phyloP scores from a whole-genome alignment of 2,329 filamentous ascomycete genomes.

The Cyphellophora europaea region DNA sequence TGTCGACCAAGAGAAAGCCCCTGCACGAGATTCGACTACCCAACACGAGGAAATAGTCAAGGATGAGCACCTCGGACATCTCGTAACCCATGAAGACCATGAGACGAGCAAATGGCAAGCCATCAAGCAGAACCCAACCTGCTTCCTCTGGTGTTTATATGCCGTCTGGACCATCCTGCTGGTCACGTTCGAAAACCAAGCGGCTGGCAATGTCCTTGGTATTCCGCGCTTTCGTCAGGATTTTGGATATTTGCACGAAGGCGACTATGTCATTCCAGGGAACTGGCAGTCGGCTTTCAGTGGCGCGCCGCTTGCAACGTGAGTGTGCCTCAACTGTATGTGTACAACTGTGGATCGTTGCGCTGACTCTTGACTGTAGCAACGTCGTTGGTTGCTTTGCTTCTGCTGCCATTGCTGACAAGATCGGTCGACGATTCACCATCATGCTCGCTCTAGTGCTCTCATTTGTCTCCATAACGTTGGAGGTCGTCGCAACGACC shows the following conservation, averaged over 20 bases:
- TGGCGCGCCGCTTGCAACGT: conserved; percentile 10
- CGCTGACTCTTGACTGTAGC: conserved; percentile 10
- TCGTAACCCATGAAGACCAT: conserved; percentile 1
- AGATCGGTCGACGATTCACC: conserved; percentile 27
- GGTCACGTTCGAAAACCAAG: conserved; percentile 50
- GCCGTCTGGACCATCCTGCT: conserved; percentile 7
- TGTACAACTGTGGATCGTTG: conserved; percentile 4
- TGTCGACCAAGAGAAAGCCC: too few relatives aligned
- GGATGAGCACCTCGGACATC: background rate
- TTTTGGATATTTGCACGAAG: conserved; percentile 43
- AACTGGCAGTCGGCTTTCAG: conserved; percentile 43
- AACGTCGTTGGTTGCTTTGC: conserved; percentile 5
- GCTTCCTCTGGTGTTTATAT: conserved; percentile 7
- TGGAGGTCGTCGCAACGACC: conserved; percentile 23
- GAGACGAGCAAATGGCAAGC: conserved; percentile 1
- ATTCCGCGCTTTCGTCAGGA: conserved; percentile 46
- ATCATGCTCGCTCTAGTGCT: conserved; percentile 15
- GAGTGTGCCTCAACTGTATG: background rate
- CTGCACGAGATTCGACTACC: too few relatives aligned
- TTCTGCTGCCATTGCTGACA: conserved; percentile 26
- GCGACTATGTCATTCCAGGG: conserved; percentile 33
- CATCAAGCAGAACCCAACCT: conserved; percentile 1
- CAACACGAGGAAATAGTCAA: too few relatives aligned
- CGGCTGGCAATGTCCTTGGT: conserved; percentile 52
- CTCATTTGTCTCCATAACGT: conserved; percentile 21